Evolutionary conservation across 768 basidiomycete species (phyloP).

Genomic region (Rhodotorula graminis): DNA sequence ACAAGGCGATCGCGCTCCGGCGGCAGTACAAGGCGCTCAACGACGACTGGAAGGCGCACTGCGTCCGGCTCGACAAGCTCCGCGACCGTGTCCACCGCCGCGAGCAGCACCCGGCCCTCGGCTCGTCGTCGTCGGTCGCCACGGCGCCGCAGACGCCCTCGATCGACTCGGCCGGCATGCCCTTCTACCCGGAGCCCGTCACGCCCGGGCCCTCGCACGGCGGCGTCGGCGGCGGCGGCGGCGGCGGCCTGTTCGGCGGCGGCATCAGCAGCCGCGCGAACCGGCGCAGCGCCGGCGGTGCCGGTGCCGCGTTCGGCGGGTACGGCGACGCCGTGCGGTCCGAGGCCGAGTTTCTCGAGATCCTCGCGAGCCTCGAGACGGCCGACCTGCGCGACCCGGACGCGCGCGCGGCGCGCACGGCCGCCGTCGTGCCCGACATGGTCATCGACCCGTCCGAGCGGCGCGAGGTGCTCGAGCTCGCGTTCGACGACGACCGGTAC

Average conservation of each 20-base stretch:
- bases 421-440: conserved; percentile 89
- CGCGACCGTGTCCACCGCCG: conserved; percentile 47
- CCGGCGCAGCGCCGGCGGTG: conserved; percentile 38
- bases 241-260: not conserved
- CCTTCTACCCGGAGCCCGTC: conserved; percentile 32
- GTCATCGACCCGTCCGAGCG: conserved; percentile 59
- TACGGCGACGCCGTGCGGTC: conserved; percentile 81
- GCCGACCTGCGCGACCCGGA: conserved; percentile 91
- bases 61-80: conserved; percentile 62
- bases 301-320: conserved; percentile 9
- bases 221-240: no score
- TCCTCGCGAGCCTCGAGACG: conserved; percentile 86
- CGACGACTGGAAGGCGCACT: conserved; percentile 67
- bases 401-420: conserved; percentile 75
- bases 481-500: conserved; percentile 81
- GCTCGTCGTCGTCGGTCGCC: not conserved
- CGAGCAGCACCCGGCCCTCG: not conserved
- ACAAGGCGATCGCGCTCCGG: conserved; percentile 59
- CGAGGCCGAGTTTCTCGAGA: conserved; percentile 94
- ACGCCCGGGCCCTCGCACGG: conserved; percentile 31
- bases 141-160: conserved; percentile 35
- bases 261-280: conserved; percentile 40
- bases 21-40: conserved; percentile 66
- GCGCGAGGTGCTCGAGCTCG: conserved; percentile 44
- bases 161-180: conserved; percentile 39